phyloP scores from a whole-genome alignment of 441 rosid genomes.

The Erysimum cheiri region DNA sequence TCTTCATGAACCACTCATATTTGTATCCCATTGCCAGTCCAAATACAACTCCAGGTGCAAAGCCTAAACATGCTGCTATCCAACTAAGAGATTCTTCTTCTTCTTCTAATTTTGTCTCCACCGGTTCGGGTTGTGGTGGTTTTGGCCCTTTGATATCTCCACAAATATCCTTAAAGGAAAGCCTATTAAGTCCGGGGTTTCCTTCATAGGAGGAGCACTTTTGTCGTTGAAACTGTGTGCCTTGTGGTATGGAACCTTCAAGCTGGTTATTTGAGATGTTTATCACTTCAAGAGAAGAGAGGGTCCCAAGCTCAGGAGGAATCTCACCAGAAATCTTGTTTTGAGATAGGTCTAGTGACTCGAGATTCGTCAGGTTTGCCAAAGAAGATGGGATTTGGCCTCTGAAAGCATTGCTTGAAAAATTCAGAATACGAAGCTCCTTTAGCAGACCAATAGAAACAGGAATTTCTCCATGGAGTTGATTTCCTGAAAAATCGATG shows the following conservation, averaged over 20 bases:
- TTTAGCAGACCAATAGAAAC: slow-evolving; percentile 19
- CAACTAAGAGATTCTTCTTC: not conserved
- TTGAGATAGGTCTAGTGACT: slow-evolving; percentile 41
- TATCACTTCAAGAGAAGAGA: slow-evolving; percentile 11
- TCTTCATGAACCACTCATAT: slow-evolving; percentile 12
- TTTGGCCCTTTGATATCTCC: not conserved
- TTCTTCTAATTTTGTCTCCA: not conserved
- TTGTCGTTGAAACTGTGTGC: slow-evolving; percentile 24
- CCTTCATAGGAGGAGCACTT: not conserved
- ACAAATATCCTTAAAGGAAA: slow-evolving; percentile 27
- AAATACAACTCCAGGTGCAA: slow-evolving; percentile 8
- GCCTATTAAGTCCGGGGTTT: slow-evolving; percentile 13
- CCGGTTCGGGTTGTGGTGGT: not conserved
- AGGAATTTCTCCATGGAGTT: slow-evolving; percentile 28
- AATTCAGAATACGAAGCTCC: slow-evolving; percentile 21
- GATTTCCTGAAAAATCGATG: slow-evolving; percentile 38
- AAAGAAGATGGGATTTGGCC: slow-evolving; percentile 37
- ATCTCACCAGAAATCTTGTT: slow-evolving; percentile 34
- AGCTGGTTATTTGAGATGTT: slow-evolving; percentile 35
- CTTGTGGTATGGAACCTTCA: slow-evolving; percentile 33
- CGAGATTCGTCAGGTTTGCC: slow-evolving; percentile 2
- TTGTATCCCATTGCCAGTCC: not conserved
- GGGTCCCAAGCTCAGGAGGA: slow-evolving; percentile 27
- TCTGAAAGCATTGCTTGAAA: slow-evolving; percentile 29
- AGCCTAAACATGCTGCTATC: not conserved